Evolutionary conservation across 164 flowering plant genomes (phyloP), one percentile per base, ranked within the genome.

Genomic region (Magnolia changhungtana): DNA sequence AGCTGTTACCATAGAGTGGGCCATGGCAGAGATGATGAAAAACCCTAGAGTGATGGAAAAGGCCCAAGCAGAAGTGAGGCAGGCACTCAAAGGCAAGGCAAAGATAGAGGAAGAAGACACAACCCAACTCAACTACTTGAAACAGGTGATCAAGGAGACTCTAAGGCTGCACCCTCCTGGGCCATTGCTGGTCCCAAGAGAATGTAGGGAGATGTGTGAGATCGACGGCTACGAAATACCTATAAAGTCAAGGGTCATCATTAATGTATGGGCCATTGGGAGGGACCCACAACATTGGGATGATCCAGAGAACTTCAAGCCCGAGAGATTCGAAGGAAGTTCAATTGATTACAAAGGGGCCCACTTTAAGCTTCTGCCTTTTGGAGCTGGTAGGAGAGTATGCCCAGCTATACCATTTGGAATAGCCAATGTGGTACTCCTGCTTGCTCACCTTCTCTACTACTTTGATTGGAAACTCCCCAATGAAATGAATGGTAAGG

Each of bases 151-250:
- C 24, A 75, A 68, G 67, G 90, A 86, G 78, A 70, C 81, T 16
- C 19, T 86, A 16, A 84, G 88, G 75, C 77, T 84, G 3, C 85
- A 85, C 75, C 89, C 86, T 45, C 86, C 86, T 1, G 82, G 58
- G 0, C 88, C 90, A 21, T 20, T 88, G 8, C 50, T 83, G 14
- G 69, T 82, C 51, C 85, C 87, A 4, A 66, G 86, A 59, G 79
- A 83, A 80, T 75, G 83, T 8, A 81, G 18, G 0, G 81, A 76
- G 49, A 71, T 24, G 13, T 78, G 77, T 71, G 76, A 37, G 23
- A 63, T 84, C 18, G 50, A 52, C 1, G 84, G 84, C 2, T 85
- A 84, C 31, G 9, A 78, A 11, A 75, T 85, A 55, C 83, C 80
- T 0, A 69, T 75, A 0, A 78, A 76, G 50, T 84, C 90, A 2